Percentiles rank a stretch among this genome's conserved stretches.
Conservation (phyloP, 2,329 filamentous ascomycete genomes). For the Fusarium sp. region DNA sequence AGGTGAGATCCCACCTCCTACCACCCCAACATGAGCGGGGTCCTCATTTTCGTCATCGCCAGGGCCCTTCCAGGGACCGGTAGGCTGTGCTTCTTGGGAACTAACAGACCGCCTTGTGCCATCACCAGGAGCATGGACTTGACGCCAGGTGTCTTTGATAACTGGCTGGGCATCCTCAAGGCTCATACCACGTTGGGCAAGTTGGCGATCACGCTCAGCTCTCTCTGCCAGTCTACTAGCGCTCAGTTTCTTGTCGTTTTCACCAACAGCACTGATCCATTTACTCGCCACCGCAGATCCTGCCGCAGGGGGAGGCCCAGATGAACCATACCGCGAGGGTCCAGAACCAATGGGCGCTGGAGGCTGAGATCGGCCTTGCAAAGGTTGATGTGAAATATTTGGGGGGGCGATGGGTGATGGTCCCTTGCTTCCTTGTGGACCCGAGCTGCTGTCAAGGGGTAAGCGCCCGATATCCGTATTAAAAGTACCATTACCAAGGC, state of each 20-base stretch:
- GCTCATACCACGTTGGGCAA: slow-evolving; percentile 59
- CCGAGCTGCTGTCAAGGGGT: slow-evolving; percentile 53
- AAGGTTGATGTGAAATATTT: slow-evolving; percentile 40
- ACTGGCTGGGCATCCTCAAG: slow-evolving; percentile 60
- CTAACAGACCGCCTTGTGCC: slow-evolving; percentile 50
- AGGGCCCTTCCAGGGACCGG: slow-evolving; percentile 50
- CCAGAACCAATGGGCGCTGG: slow-evolving; percentile 53
- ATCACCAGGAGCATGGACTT: slow-evolving; percentile 55
- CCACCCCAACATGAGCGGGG: slow-evolving; percentile 46
- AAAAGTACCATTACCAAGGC: slow-evolving; percentile 83
- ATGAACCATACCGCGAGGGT: slow-evolving; percentile 46
- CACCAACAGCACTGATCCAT: slow-evolving; percentile 59
- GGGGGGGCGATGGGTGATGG: slow-evolving; percentile 63
- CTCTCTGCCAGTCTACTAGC: slow-evolving; percentile 56
- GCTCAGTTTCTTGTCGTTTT: slow-evolving; percentile 61
- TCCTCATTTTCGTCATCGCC: slow-evolving; percentile 50
- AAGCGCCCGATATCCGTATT: slow-evolving; percentile 69
- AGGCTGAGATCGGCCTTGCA: slow-evolving; percentile 49
- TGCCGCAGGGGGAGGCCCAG: slow-evolving; percentile 49
- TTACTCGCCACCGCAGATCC: slow-evolving; percentile 55
- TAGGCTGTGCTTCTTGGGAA: slow-evolving; percentile 46
- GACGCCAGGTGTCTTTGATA: slow-evolving; percentile 69
- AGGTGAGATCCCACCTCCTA: slow-evolving; percentile 49
- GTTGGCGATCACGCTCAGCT: slow-evolving; percentile 58
- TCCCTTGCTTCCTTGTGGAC: slow-evolving; percentile 52